phyloP scores from a whole-genome alignment of 257 asterid genomes.

The Buddleja alternifolia region DNA sequence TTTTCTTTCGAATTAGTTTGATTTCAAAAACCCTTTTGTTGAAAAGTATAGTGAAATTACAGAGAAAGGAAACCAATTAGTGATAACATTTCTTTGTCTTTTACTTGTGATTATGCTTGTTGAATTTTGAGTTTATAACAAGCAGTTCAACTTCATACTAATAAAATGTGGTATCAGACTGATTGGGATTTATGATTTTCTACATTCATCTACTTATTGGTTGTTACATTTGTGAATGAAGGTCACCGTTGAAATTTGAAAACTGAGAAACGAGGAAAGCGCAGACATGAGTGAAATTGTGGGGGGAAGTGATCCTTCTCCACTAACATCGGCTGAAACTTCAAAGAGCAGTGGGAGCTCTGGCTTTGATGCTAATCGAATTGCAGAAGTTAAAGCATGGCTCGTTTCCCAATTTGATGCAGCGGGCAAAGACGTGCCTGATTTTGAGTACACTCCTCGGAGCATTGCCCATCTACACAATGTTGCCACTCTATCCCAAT shows the following conservation, averaged over 20 bases:
- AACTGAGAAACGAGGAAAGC: slow-evolving; percentile 27
- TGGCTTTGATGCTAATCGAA: slow-evolving; percentile 76
- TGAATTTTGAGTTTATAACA: no score
- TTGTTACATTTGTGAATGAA: slow-evolving; percentile 25
- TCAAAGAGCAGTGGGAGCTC: slow-evolving; percentile 45
- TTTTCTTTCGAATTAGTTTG: no score
- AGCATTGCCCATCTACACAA: slow-evolving; percentile 79
- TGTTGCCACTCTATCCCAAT: slow-evolving; percentile 76
- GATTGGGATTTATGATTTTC: background rate
- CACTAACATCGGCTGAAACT: slow-evolving; percentile 53
- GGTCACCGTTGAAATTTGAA: slow-evolving; percentile 28
- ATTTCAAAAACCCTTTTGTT: no score
- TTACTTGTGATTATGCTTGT: no score
- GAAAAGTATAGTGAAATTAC: no score
- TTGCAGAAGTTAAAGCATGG: slow-evolving; percentile 93
- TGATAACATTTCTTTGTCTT: no score
- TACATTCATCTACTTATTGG: background rate
- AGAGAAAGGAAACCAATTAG: no score
- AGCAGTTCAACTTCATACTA: no score
- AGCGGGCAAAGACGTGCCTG: slow-evolving; percentile 87
- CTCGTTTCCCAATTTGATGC: slow-evolving; percentile 79
- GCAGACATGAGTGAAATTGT: slow-evolving; percentile 67
- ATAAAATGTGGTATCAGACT: no score
- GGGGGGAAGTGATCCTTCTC: slow-evolving; percentile 34
- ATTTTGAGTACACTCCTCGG: slow-evolving; percentile 90